A percentile compares a stretch with the other conserved stretches of the same genome.
These are phyloP conservation scores for Penicillium turbatum DNA, from an alignment of 495 filamentous ascomycete species.

Conservation along the genomic window DNA sequence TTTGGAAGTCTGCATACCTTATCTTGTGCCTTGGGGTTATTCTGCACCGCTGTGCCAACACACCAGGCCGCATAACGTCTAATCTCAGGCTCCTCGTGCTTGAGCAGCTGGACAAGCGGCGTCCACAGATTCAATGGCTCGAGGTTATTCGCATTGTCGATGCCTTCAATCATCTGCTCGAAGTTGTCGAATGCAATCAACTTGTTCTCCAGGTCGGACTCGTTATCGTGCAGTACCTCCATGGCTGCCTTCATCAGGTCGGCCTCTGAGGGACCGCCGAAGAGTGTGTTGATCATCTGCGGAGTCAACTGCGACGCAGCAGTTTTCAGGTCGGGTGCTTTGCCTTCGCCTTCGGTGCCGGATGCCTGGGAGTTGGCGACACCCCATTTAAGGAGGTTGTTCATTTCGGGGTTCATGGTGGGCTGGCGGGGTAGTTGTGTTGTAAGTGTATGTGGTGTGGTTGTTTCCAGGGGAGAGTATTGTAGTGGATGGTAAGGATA, in stretches of 20 bases:
- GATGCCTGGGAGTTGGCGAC: slow-evolving; percentile 65
- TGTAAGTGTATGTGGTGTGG: slow-evolving; percentile 6
- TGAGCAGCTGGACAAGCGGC: slow-evolving; percentile 65
- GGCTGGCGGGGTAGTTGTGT: slow-evolving; percentile 5
- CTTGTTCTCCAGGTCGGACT: slow-evolving; percentile 69
- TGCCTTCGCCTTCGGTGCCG: slow-evolving; percentile 17
- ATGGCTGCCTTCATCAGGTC: slow-evolving; percentile 85
- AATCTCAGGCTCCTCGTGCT: slow-evolving; percentile 63
- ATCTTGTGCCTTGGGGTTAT: slow-evolving; percentile 81
- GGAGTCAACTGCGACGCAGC: slow-evolving; percentile 51
- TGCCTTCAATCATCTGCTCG: slow-evolving; percentile 81
- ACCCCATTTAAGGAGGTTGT: slow-evolving; percentile 88
- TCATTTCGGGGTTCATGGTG: slow-evolving; percentile 56
- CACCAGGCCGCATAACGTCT: slow-evolving; percentile 87
- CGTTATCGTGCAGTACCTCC: slow-evolving; percentile 59
- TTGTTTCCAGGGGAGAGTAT: background rate
- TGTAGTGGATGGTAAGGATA: background rate
- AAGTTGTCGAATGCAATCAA: slow-evolving; percentile 93
- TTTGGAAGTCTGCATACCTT: slow-evolving; percentile 39
- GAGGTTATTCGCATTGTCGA: slow-evolving; percentile 96
- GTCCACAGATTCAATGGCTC: slow-evolving; percentile 73
- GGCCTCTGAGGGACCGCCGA: slow-evolving; percentile 80
- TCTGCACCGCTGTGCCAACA: slow-evolving; percentile 90
- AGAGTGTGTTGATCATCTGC: slow-evolving; percentile 63
- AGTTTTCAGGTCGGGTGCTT: slow-evolving; percentile 35